Evolutionary conservation across 2,329 filamentous ascomycete genomes (phyloP).

Genomic region (Sporothrix protearum): DNA sequence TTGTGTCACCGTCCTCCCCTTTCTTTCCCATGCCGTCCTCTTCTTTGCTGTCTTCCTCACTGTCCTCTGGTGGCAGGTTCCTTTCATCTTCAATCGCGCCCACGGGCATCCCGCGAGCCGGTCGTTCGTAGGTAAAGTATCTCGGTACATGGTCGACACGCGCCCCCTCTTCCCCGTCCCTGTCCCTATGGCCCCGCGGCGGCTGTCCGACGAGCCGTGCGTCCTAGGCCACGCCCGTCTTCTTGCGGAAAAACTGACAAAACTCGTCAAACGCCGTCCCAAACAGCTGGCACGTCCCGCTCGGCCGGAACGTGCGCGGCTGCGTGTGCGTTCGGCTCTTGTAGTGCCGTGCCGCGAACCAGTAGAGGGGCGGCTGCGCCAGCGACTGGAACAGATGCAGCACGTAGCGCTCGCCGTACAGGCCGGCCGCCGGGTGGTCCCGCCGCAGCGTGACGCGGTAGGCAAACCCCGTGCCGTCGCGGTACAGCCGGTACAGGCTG

Average conservation of each 20-base stretch:
- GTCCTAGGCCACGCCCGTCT: conserved; percentile 60
- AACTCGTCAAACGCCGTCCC: conserved; percentile 49
- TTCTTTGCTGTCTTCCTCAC: neutral
- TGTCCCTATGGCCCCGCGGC: neutral
- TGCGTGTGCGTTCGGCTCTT: conserved; percentile 40
- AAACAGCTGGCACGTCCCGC: conserved; percentile 40
- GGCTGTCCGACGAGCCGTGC: conserved; percentile 38
- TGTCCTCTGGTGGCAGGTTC: conserved; percentile 16
- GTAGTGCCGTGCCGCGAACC: conserved; percentile 53
- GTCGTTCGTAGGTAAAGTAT: conserved; percentile 17
- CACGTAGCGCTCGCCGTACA: conserved; percentile 55
- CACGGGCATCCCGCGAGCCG: conserved; percentile 33
- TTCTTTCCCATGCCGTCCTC: neutral
- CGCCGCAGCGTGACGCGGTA: conserved; percentile 63
- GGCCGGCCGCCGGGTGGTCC: conserved; percentile 42
- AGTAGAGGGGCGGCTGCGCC: conserved; percentile 57
- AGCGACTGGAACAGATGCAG: conserved; percentile 66
- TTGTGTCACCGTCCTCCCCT: neutral
- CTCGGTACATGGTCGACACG: neutral
- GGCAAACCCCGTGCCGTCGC: conserved; percentile 57
- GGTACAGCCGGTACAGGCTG: conserved; percentile 61
- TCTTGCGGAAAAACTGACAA: conserved; percentile 53
- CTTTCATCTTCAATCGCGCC: conserved; percentile 29
- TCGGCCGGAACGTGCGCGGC: conserved; percentile 41
- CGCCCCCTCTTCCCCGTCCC: neutral